Conservation (phyloP, 352 stramenopile genomes). For the Globisporangium iwayamae region DNA sequence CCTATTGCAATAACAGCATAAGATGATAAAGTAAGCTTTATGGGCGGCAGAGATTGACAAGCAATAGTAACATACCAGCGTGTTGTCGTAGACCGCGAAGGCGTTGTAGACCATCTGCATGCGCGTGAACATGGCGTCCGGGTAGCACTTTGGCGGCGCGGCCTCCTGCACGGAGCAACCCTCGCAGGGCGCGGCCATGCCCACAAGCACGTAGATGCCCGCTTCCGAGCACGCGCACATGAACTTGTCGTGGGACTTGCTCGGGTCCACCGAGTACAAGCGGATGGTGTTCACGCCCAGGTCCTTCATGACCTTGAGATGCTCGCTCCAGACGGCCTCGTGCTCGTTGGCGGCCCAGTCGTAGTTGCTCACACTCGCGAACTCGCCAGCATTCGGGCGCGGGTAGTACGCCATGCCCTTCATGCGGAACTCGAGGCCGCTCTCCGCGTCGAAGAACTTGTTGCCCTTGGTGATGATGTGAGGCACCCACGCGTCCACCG, state of each 20-base stretch:
- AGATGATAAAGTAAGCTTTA: not conserved
- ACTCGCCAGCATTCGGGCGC: slow-evolving; percentile 50
- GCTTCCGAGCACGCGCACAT: slow-evolving; percentile 61
- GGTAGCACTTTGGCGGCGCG: slow-evolving; percentile 41
- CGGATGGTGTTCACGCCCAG: slow-evolving; percentile 64
- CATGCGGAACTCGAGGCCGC: slow-evolving; percentile 53
- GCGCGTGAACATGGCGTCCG: slow-evolving; percentile 34
- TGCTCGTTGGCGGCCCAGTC: slow-evolving; percentile 65
- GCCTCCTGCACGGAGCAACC: slow-evolving; percentile 35
- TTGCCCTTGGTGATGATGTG: slow-evolving; percentile 59
- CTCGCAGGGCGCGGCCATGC: slow-evolving; percentile 38
- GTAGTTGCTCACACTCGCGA: slow-evolving; percentile 39
- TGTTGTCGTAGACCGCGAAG: slow-evolving; percentile 60
- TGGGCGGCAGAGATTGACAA: too few relatives aligned
- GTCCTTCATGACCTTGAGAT: slow-evolving; percentile 50
- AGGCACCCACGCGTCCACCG: slow-evolving; percentile 15
- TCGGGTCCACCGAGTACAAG: slow-evolving; percentile 65
- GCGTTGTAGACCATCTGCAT: slow-evolving; percentile 49
- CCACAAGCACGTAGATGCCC: slow-evolving; percentile 53
- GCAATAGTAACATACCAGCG: slow-evolving; percentile 12
- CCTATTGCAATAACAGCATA: not conserved
- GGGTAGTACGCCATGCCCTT: slow-evolving; percentile 75
- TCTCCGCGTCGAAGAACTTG: slow-evolving; percentile 63
- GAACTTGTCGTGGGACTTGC: slow-evolving; percentile 64
- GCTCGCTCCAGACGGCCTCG: slow-evolving; percentile 41